Conservation (phyloP, 352 stramenopile genomes). For the Globisporangium canariense region DNA sequence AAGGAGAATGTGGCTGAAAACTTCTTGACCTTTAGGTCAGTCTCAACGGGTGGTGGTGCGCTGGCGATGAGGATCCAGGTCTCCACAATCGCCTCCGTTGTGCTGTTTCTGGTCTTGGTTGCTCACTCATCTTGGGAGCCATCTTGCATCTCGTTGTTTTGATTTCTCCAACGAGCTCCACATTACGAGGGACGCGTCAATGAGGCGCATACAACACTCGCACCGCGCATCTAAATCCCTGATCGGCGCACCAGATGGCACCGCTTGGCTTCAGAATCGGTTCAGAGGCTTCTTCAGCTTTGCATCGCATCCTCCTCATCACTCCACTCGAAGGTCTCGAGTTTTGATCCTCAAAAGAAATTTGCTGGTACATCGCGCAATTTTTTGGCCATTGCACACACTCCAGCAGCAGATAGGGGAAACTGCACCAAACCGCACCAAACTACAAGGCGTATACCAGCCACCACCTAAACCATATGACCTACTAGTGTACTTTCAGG, state of each 20-base stretch:
- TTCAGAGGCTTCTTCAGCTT: constrained; percentile 6
- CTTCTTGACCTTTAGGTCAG: not conserved
- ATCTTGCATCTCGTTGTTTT: no score
- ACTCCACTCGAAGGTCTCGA: not conserved
- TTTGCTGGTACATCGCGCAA: not conserved
- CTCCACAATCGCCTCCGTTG: no score
- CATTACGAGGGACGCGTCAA: no score
- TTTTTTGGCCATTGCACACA: not conserved
- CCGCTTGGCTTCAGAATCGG: constrained; percentile 1
- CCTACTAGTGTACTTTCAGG: no score
- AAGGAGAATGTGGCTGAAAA: not conserved
- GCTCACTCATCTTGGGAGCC: no score
- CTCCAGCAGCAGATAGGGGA: not conserved
- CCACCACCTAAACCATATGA: no score
- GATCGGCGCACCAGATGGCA: not conserved
- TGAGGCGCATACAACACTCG: not conserved
- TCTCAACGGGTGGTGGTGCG: not conserved
- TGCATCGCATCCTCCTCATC: not conserved
- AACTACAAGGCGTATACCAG: not conserved
- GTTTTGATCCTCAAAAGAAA: not conserved
- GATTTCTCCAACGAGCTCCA: no score
- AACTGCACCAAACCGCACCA: not conserved
- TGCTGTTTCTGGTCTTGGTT: no score
- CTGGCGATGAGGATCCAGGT: no score
- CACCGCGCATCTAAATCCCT: not conserved